A percentile compares a stretch with the other conserved stretches of the same genome.
Evolutionary conservation across 371 early-diverging fungal genomes (phyloP).

Genomic region (Smittium culicis): DNA sequence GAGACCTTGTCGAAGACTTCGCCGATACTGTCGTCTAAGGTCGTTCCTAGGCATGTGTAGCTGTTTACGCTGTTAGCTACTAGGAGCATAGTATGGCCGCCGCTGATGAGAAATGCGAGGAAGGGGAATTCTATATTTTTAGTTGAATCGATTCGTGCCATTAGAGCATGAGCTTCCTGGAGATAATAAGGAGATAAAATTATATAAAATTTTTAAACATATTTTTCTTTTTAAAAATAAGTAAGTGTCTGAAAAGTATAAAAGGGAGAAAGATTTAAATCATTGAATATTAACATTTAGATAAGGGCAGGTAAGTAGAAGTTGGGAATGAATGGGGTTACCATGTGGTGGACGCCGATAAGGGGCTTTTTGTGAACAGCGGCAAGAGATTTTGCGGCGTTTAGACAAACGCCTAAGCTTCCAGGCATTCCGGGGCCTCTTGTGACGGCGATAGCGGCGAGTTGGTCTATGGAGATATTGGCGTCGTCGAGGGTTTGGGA

Average conservation of each 20-base stretch:
- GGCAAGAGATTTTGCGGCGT: constrained; percentile 65
- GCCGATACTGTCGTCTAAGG: constrained; percentile 65
- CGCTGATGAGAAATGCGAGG: constrained; percentile 58
- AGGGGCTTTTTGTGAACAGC: constrained; percentile 52
- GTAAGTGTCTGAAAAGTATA: no score
- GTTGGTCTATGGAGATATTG: constrained; percentile 34
- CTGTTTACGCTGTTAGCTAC: constrained; percentile 47
- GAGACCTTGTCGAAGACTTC: constrained; percentile 73
- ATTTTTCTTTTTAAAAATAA: background rate
- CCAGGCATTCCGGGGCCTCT: constrained; percentile 69
- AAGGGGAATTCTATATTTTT: constrained; percentile 44
- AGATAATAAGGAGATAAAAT: constrained; percentile 14
- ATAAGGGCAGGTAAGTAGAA: no score
- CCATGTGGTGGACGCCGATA: constrained; percentile 75
- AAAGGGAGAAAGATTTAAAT: no score
- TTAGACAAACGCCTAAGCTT: constrained; percentile 57
- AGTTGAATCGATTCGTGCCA: constrained; percentile 38
- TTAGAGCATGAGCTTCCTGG: constrained; percentile 56
- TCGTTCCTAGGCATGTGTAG: constrained; percentile 49
- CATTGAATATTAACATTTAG: no score
- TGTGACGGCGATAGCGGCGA: constrained; percentile 73
- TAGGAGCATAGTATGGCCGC: constrained; percentile 64
- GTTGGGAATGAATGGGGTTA: no score
- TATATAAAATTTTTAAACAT: background rate
- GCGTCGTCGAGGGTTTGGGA: constrained; percentile 46